Evolutionary conservation across 2,329 filamentous ascomycete species (phyloP), one percentile per base, ranked within the genome.

Genomic region (Fusarium camptoceras): DNA sequence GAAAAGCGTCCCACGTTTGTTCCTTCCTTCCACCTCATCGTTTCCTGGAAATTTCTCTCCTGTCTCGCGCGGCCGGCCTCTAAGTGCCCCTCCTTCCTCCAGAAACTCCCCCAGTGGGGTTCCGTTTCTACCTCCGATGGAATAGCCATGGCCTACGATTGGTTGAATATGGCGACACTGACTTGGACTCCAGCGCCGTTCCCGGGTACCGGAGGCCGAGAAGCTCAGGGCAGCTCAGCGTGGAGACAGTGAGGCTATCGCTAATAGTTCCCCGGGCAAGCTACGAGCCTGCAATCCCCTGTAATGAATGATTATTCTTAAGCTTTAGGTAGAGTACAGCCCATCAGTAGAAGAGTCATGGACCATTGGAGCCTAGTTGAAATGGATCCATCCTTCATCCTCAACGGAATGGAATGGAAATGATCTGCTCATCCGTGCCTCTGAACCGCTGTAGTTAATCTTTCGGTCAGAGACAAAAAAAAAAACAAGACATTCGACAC

Each of bases 191-290:
- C 66, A 70, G 59, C 69, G 64, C 69, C 71, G 73, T 66, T 73
- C 64, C 73, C 72, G 73, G 73, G 70, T 63, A 55, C 70, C 73
- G 73, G 73, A 74, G 37, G 63, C 68, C 73, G 72, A 71, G 63
- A 63, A 44, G 31, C 37, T 56, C 46, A 55, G 46, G 43, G 55
- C 51, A 62, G 54, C 51, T 64, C 64, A 68, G 66, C 47, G 48
- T 55, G 22, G 57, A 62, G 37, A 31, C 43, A 68, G 64, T 56
- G 59, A 63, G 49, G 51, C 44, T 51, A 44, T 41, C 44, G 43
- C 59, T 71, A 48, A 53, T 41, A 53, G 27, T 20, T 48, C 27
- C 48, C 56, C 28, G n/a, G n/a, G n/a, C n/a, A 16, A 30, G 27
- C 54, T 56, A 43, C 30, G 39, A 68, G 64, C 59, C 63, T 49